phyloP scores from a whole-genome alignment of 192 early-diverging fungal species.

The Spizellomyces punctatus region DNA sequence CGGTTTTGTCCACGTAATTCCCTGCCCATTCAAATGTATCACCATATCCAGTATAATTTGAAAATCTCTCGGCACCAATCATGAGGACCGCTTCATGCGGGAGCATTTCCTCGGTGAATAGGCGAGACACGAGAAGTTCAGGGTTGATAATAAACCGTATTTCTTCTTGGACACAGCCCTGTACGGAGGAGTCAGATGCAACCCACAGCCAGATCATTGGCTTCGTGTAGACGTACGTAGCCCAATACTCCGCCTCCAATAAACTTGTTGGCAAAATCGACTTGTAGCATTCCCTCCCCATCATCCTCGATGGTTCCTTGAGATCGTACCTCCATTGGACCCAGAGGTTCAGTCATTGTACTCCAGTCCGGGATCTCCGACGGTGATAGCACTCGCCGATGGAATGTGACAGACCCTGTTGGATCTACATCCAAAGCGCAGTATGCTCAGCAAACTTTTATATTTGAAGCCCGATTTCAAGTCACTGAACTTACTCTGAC shows the following conservation, averaged over 20 bases:
- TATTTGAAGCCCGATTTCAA: slow-evolving; percentile 18
- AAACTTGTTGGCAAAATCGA: slow-evolving; percentile 54
- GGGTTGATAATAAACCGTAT: slow-evolving; percentile 53
- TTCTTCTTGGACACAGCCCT: slow-evolving; percentile 56
- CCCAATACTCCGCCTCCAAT: slow-evolving; percentile 48
- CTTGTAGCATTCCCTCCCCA: slow-evolving; percentile 31
- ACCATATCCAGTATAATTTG: slow-evolving; percentile 45
- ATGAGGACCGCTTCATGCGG: slow-evolving; percentile 45
- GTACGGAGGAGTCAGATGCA: slow-evolving; percentile 4
- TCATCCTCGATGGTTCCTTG: slow-evolving; percentile 52
- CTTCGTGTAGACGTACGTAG: slow-evolving; percentile 16
- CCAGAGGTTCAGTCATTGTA: background rate
- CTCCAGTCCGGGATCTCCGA: slow-evolving; percentile 35
- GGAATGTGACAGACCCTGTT: slow-evolving; percentile 36
- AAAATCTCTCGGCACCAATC: slow-evolving; percentile 45
- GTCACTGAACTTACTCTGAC: slow-evolving; percentile 13
- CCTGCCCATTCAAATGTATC: slow-evolving; percentile 41
- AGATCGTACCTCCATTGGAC: slow-evolving; percentile 12
- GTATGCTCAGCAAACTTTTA: background rate
- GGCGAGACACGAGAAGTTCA: slow-evolving; percentile 46
- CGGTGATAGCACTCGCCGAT: slow-evolving; percentile 30
- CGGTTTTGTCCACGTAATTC: slow-evolving; percentile 22
- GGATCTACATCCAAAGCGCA: slow-evolving; percentile 20
- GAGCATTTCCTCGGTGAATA: slow-evolving; percentile 43
- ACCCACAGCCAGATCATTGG: background rate